Conservation (phyloP, 176 grass and related monocot species). For the Raddia guianensis region DNA sequence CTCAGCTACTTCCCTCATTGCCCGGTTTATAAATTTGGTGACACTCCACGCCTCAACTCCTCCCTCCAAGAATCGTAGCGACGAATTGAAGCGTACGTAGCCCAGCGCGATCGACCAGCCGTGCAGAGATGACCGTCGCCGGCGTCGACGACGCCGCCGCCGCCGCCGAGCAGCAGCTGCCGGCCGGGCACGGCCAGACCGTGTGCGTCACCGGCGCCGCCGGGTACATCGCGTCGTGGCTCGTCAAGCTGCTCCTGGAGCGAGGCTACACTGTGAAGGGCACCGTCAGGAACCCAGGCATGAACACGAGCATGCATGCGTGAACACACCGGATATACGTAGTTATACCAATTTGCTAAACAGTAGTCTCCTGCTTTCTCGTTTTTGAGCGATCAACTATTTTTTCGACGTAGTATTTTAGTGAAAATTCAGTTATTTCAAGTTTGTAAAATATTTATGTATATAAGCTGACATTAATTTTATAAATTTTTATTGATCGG, state of each 20-base stretch:
- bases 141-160: conserved; percentile 4
- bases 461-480: too few relatives aligned
- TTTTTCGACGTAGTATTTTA: too few relatives aligned
- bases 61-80: conserved; percentile 42
- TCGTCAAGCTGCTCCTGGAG: conserved; percentile 93
- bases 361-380: too few relatives aligned
- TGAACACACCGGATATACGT: background rate
- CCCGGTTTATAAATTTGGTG: conserved; percentile 48
- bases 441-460: too few relatives aligned
- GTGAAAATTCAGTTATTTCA: too few relatives aligned
- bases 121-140: conserved; percentile 34
- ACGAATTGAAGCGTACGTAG: conserved; percentile 14
- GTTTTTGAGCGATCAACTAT: too few relatives aligned
- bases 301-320: background rate
- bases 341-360: too few relatives aligned
- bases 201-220: conserved; percentile 94
- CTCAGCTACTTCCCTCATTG: conserved; percentile 12
- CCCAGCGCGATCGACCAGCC: too few relatives aligned
- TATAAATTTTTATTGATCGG: too few relatives aligned
- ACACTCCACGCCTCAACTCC: background rate
- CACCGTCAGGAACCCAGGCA: conserved; percentile 94
- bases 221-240: conserved; percentile 92
- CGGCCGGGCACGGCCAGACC: conserved; percentile 43
- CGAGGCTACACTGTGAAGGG: conserved; percentile 94
- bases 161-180: conserved; percentile 10